Evolutionary conservation across 805 yeast species (phyloP), one percentile per base, ranked within the genome.

Genomic region (Pichia gijzeniarum): DNA sequence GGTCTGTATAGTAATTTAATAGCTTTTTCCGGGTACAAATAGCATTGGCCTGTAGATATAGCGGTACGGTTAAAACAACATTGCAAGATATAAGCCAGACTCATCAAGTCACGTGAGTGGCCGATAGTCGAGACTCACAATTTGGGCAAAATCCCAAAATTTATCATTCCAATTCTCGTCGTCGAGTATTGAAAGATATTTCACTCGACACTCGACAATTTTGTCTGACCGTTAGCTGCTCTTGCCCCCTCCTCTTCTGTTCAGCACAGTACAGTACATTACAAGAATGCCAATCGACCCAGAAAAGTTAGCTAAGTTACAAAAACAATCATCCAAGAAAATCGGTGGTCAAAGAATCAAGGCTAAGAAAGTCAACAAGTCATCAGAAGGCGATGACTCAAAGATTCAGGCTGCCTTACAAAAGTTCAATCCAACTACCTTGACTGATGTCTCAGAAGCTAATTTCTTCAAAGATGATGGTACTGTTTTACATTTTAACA

Each of bases 401-500:
- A 89, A 90, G 73, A 77, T 91, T 68, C 89, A 87, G 73, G 85
- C 82, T 59, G 80, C 91, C 63, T 76, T 91, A 71, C 83, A 81
- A 69, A 89, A 90, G 74, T 76, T 91, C 68, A 83, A 85, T 71
- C 95, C 90, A 55, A 86, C 84, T 71, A 84, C 88, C 61, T 72
- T 91, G 59, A 89, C 85, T 57, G 88, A 85, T 62, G 82, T 91
- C 62, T 95, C 88, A 68, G 97, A 91, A 76, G 98, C 96, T 63
- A 91, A 90, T 80, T 86, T 91, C 77, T 90, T 93, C 85, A 85
- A 77, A 71, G 96, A 88, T 54, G 96, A 91, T 69, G 97, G 97
- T 65, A 84, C 82, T 66, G 96, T 93, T 54, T 74, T 91, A 70
- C 96, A 91, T 76, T 88, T 93, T 79, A 81, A 85, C 77, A 84